These are phyloP conservation scores for Globisporangium spiculum DNA, from an alignment of 352 stramenopile species.

Conservation along the genomic window DNA sequence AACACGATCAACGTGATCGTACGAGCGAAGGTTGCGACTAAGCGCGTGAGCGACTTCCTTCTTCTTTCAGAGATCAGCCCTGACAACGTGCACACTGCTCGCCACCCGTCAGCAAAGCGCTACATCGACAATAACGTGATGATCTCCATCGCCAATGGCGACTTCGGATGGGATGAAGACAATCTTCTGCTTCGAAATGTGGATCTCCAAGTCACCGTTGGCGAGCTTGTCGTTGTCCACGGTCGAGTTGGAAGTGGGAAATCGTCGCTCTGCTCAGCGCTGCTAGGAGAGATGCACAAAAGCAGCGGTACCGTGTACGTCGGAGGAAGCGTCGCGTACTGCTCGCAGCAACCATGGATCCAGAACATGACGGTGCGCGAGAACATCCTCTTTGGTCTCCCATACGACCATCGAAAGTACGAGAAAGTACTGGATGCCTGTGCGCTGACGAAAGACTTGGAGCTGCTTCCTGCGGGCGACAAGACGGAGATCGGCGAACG, in stretches of 20 bases:
- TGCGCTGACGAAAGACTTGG: conserved; percentile 65
- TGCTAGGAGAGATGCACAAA: conserved; percentile 90
- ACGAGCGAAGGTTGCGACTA: background rate
- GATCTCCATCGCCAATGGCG: conserved; percentile 27
- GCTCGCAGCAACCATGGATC: conserved; percentile 90
- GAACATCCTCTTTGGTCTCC: conserved; percentile 93
- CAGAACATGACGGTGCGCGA: conserved; percentile 67
- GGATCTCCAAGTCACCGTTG: conserved; percentile 30
- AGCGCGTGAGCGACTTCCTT: conserved; percentile 27
- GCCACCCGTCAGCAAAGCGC: conserved; percentile 11
- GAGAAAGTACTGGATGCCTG: conserved; percentile 58
- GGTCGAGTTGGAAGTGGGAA: conserved; percentile 92
- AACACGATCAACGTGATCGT: background rate
- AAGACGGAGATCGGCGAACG: conserved; percentile 61
- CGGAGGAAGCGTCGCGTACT: conserved; percentile 64
- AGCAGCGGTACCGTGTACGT: conserved; percentile 19
- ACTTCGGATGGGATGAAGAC: conserved; percentile 29
- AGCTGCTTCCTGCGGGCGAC: conserved; percentile 64
- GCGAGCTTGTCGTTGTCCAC: conserved; percentile 88
- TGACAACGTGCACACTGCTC: conserved; percentile 15
- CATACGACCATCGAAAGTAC: conserved; percentile 54
- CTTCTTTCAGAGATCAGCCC: conserved; percentile 37
- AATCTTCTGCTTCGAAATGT: conserved; percentile 43
- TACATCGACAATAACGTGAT: conserved; percentile 23
- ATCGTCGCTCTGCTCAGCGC: conserved; percentile 82